These are phyloP conservation scores for Coemansia sp. DNA, from an alignment of 192 early-diverging fungal genomes.

Conservation along the genomic window DNA sequence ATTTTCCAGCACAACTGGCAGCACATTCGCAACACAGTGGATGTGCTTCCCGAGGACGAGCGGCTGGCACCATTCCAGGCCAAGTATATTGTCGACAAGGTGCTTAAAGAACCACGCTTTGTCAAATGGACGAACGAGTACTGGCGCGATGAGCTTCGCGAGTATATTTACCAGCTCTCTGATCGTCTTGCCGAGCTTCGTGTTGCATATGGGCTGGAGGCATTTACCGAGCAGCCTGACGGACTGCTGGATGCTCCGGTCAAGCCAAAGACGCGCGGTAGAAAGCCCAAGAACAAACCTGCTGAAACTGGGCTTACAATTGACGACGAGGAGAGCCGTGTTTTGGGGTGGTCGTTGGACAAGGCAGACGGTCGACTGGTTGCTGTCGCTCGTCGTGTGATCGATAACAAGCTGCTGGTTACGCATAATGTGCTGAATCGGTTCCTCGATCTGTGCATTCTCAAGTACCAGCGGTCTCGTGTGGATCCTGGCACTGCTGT, in stretches of 20 bases:
- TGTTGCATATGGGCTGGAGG: conserved; percentile 29
- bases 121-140: conserved; percentile 31
- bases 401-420: conserved; percentile 68
- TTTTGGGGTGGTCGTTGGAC: conserved; percentile 34
- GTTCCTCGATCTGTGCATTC: conserved; percentile 77
- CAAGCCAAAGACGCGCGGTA: conserved; percentile 25
- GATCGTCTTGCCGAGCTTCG: conserved; percentile 61
- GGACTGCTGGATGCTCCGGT: conserved; percentile 6
- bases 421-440: conserved; percentile 69
- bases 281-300: conserved; percentile 35
- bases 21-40: conserved; percentile 54
- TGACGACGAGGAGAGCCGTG: conserved; percentile 11
- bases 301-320: conserved; percentile 11
- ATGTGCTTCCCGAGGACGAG: conserved; percentile 9
- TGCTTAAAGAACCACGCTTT: conserved; percentile 54
- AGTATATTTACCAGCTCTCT: conserved; percentile 62
- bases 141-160: conserved; percentile 64
- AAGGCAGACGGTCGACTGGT: conserved; percentile 21
- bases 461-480: conserved; percentile 84
- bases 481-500: conserved; percentile 97
- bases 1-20: conserved; percentile 81
- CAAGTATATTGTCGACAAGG: conserved; percentile 49
- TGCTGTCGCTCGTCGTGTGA: conserved; percentile 51
- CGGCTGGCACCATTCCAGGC: conserved; percentile 52
- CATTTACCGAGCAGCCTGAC: conserved; percentile 22